Conservation (phyloP, 331 rosid genomes). For the Quercus phellos region DNA sequence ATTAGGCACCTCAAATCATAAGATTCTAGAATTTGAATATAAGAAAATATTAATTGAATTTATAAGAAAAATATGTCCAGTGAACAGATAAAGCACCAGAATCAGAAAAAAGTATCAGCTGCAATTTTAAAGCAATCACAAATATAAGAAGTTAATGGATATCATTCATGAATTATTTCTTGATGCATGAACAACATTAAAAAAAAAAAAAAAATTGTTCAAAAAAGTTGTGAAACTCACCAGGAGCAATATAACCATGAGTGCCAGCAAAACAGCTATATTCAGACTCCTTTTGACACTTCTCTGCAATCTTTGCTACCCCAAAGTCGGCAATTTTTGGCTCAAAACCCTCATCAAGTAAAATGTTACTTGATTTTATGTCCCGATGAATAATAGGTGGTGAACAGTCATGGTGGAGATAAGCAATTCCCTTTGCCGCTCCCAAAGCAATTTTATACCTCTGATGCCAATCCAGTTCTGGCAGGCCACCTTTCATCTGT, state of each 20-base stretch:
- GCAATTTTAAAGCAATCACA: neutral
- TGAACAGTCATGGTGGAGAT: constrained; percentile 89
- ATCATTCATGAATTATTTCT: neutral
- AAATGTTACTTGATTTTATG: constrained; percentile 87
- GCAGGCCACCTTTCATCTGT: constrained; percentile 44
- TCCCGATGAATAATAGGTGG: constrained; percentile 87
- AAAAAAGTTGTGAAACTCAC: constrained; percentile 42
- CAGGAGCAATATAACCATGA: constrained; percentile 96
- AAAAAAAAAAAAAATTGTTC: no score
- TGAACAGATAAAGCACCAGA: no score
- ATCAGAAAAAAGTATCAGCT: no score
- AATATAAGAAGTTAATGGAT: neutral
- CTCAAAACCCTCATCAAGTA: constrained; percentile 70
- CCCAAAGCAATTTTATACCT: constrained; percentile 84
- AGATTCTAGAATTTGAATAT: no score
- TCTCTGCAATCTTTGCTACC: constrained; percentile 72
- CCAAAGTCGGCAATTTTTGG: constrained; percentile 97
- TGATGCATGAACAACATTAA: neutral
- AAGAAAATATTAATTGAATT: no score
- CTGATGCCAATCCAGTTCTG: constrained; percentile 67
- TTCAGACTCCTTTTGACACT: constrained; percentile 42
- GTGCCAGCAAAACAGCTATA: constrained; percentile 81
- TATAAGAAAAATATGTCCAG: no score
- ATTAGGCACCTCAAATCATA: no score
- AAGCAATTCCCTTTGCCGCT: constrained; percentile 82